phyloP scores from a whole-genome alignment of 2,329 filamentous ascomycete species.

The Sclerotinia borealis region DNA sequence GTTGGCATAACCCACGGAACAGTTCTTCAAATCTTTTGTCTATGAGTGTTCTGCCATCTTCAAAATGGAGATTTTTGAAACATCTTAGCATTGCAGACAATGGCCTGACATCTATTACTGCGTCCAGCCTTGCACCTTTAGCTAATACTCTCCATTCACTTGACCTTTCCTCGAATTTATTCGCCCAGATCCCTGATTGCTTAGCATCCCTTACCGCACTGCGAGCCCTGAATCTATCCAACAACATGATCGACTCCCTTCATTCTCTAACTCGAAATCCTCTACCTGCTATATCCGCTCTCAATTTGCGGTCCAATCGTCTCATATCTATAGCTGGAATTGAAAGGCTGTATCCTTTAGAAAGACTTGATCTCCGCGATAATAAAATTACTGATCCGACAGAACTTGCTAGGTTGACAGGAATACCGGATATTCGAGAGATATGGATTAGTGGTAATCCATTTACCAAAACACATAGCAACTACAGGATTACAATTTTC shows the following conservation, averaged over 20 bases:
- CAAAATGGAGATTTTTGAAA: slow-evolving; percentile 91
- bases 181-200: slow-evolving; percentile 90
- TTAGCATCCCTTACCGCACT: slow-evolving; percentile 78
- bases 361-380: slow-evolving; percentile 84
- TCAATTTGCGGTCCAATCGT: slow-evolving; percentile 87
- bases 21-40: slow-evolving; percentile 74
- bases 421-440: slow-evolving; percentile 84
- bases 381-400: slow-evolving; percentile 87
- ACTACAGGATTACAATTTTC: slow-evolving; percentile 87
- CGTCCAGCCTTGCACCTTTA: slow-evolving; percentile 70
- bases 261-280: slow-evolving; percentile 81
- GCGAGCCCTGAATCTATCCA: slow-evolving; percentile 87
- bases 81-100: slow-evolving; percentile 92
- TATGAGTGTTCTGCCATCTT: slow-evolving; percentile 66
- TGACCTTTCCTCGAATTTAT: slow-evolving; percentile 87
- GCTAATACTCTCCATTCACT: slow-evolving; percentile 85
- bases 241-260: slow-evolving; percentile 95
- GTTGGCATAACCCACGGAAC: slow-evolving; percentile 56
- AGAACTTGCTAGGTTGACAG: slow-evolving; percentile 82
- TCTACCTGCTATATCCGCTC: slow-evolving; percentile 83
- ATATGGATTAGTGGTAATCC: slow-evolving; percentile 91
- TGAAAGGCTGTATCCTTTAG: slow-evolving; percentile 80
- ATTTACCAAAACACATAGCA: slow-evolving; percentile 78
- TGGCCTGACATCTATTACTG: slow-evolving; percentile 72
- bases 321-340: slow-evolving; percentile 82